phyloP scores from a whole-genome alignment of 2,329 filamentous ascomycete species.

The Aureobasidium namibiae region DNA sequence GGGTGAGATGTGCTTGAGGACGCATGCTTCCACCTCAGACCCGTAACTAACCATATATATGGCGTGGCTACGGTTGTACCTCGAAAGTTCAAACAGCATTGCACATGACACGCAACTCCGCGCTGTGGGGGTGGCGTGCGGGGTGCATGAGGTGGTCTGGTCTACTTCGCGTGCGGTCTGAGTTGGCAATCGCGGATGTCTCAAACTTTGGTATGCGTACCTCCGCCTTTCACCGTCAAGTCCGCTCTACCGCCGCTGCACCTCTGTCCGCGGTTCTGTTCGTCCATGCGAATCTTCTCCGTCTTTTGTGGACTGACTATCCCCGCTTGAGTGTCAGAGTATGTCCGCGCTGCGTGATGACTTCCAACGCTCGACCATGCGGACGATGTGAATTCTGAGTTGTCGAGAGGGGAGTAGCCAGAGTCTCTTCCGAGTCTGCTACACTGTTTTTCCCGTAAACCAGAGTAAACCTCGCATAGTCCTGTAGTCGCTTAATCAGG shows the following conservation, averaged over 20 bases:
- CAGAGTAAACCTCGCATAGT: no score
- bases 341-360: no score
- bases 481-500: no score
- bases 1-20: background rate
- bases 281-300: background rate
- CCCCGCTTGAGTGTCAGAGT: no score
- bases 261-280: background rate
- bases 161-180: background rate
- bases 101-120: background rate
- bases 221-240: background rate
- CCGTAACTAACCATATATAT: background rate
- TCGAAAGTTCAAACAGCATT: background rate
- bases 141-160: background rate
- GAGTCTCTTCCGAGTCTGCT: no score
- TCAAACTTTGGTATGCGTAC: background rate
- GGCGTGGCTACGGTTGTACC: background rate
- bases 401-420: no score
- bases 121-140: background rate
- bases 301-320: no score
- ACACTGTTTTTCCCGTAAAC: no score
- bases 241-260: background rate
- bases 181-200: background rate
- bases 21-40: background rate
- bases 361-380: no score
- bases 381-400: no score